These are phyloP conservation scores for Jacaranda mimosifolia DNA, from an alignment of 257 asterid species.

Conservation along the genomic window DNA sequence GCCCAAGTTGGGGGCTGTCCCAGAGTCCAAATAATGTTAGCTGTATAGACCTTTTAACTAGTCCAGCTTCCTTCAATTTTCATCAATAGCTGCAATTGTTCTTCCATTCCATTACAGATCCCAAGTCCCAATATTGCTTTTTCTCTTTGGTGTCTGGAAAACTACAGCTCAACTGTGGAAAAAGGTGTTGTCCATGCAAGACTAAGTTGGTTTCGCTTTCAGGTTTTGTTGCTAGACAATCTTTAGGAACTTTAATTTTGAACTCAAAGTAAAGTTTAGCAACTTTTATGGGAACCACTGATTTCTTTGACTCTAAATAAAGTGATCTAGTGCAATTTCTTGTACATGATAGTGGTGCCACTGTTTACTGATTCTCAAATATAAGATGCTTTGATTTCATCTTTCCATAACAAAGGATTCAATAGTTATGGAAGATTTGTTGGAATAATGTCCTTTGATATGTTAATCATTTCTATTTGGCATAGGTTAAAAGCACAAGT, in stretches of 20 bases:
- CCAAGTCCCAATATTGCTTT: no score
- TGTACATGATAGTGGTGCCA: conserved; percentile 24
- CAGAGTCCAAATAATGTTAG: not conserved
- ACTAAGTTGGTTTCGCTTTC: no score
- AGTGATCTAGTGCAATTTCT: conserved; percentile 22
- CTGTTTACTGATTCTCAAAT: conserved; percentile 30
- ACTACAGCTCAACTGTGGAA: no score
- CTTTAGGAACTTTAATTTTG: conserved; percentile 9
- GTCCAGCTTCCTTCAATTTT: no score
- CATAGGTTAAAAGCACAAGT: conserved; percentile 32
- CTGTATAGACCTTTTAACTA: no score
- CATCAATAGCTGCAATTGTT: no score
- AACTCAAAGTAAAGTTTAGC: not conserved
- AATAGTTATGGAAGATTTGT: conserved; percentile 22
- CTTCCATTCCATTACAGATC: no score
- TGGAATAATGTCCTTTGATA: not conserved
- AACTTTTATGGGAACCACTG: conserved; percentile 8
- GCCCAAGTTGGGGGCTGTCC: no score
- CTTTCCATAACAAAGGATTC: not conserved
- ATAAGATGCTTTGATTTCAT: conserved; percentile 26
- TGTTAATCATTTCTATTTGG: conserved; percentile 18
- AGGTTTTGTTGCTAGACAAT: no score
- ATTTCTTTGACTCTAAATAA: not conserved
- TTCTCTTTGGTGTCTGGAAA: no score
- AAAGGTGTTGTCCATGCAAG: no score